Conservation (phyloP, 1,139 yeast species). For the Suhomyces terraborum region DNA sequence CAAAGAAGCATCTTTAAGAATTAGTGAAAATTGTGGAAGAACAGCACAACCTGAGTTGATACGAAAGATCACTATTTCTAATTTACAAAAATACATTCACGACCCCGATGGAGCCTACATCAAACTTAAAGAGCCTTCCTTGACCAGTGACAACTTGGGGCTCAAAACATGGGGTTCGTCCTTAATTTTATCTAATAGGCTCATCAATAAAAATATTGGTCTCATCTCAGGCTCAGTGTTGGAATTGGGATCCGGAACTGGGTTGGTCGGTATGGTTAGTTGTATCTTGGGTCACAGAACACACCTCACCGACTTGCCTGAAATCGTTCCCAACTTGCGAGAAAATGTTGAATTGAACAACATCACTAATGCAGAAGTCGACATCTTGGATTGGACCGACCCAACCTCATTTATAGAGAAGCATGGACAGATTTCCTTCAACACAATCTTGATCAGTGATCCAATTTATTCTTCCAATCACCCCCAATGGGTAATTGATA, state of each 20-base stretch:
- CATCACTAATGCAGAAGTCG: constrained; percentile 36
- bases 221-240: constrained; percentile 50
- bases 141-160: constrained; percentile 86
- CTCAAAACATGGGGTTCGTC: constrained; percentile 97
- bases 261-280: constrained; percentile 77
- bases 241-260: constrained; percentile 94
- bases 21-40: constrained; percentile 85
- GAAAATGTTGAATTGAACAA: constrained; percentile 58
- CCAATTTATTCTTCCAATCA: constrained; percentile 85
- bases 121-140: constrained; percentile 72
- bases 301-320: constrained; percentile 74
- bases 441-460: constrained; percentile 74
- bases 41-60: constrained; percentile 77
- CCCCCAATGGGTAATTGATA: constrained; percentile 68
- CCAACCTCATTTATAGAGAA: constrained; percentile 43
- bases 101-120: constrained; percentile 29
- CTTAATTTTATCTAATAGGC: constrained; percentile 60
- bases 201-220: constrained; percentile 30
- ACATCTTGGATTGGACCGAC: constrained; percentile 75
- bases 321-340: constrained; percentile 67
- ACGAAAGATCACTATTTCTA: constrained; percentile 46
- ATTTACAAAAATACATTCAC: constrained; percentile 24
- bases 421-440: constrained; percentile 37
- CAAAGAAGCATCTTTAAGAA: constrained; percentile 59
- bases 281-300: constrained; percentile 53